phyloP scores from a whole-genome alignment of 345 rosid species.

The Anastatica hierochuntica region DNA sequence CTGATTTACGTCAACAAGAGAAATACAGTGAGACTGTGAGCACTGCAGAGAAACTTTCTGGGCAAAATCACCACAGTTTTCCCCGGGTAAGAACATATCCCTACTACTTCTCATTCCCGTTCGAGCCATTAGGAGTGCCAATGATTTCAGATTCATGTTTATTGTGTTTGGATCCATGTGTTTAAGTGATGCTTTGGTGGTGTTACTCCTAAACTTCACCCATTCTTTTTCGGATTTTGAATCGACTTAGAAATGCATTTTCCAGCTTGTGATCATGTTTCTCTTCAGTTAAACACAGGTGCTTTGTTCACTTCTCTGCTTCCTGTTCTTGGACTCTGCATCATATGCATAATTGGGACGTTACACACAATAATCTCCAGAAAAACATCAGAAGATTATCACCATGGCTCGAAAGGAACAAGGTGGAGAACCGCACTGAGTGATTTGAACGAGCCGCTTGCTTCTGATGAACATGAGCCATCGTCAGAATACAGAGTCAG shows the following conservation, averaged over 20 bases:
- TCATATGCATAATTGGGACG: conserved; percentile 9
- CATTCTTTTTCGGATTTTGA: too few relatives aligned
- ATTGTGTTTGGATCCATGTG: not conserved
- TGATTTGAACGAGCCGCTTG: conserved; percentile 13
- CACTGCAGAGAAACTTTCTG: not conserved
- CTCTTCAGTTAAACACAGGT: conserved; percentile 21
- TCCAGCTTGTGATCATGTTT: not conserved
- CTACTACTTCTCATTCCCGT: too few relatives aligned
- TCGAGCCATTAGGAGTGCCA: not conserved
- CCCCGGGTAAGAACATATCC: conserved; percentile 12
- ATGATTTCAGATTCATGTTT: not conserved
- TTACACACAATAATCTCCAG: not conserved
- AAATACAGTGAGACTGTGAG: conserved; percentile 6
- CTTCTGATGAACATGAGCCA: conserved; percentile 7
- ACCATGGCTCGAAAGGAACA: conserved; percentile 10
- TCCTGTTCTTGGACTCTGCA: conserved; percentile 22
- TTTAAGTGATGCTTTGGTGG: not conserved
- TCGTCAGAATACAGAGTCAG: conserved; percentile 8
- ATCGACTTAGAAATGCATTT: not conserved
- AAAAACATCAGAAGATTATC: not conserved
- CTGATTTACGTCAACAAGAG: conserved; percentile 6
- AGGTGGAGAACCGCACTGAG: conserved; percentile 22
- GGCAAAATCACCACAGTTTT: not conserved
- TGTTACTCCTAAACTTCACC: too few relatives aligned
- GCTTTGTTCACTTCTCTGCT: conserved; percentile 12